These are phyloP conservation scores for Crithidia expoeki DNA, from an alignment of 208 protist species.

Conservation along the genomic window DNA sequence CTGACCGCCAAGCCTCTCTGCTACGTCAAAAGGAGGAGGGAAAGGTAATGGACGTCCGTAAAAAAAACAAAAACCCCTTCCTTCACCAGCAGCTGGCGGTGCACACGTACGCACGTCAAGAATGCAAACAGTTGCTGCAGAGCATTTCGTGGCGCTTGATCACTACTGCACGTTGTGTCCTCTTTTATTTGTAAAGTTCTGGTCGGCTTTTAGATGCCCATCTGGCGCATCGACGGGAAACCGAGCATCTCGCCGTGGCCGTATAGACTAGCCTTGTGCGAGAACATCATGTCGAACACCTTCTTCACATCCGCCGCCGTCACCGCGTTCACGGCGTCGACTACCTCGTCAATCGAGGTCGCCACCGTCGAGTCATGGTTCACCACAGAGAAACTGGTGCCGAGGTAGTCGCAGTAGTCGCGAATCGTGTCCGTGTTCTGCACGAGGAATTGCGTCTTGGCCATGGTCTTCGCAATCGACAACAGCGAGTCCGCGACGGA, in stretches of 20 bases:
- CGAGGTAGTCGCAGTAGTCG: constrained; percentile 90
- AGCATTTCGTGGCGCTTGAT: neutral
- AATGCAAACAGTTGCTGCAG: too few species aligned
- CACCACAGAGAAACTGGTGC: constrained; percentile 64
- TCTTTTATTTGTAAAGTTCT: neutral
- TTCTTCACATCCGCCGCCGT: constrained; percentile 65
- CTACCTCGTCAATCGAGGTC: constrained; percentile 55
- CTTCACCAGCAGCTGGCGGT: too few species aligned
- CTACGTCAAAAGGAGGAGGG: too few species aligned
- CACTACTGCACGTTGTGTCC: neutral
- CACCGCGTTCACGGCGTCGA: constrained; percentile 65
- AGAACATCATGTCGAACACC: constrained; percentile 73
- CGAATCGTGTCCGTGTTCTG: constrained; percentile 69
- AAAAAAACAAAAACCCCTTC: too few species aligned
- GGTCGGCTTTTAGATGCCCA: constrained; percentile 58
- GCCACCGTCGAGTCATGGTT: constrained; percentile 38
- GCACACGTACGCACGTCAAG: too few species aligned
- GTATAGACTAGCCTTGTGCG: constrained; percentile 71
- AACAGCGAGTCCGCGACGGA: constrained; percentile 39
- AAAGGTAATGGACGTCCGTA: too few species aligned
- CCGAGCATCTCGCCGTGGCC: constrained; percentile 80
- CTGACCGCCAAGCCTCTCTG: too few species aligned
- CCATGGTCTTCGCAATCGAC: constrained; percentile 66
- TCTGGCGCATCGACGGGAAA: constrained; percentile 82
- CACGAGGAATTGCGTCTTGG: constrained; percentile 57